Conservation (phyloP, 1,139 yeast species). For the Yamadazyma aaseri region DNA sequence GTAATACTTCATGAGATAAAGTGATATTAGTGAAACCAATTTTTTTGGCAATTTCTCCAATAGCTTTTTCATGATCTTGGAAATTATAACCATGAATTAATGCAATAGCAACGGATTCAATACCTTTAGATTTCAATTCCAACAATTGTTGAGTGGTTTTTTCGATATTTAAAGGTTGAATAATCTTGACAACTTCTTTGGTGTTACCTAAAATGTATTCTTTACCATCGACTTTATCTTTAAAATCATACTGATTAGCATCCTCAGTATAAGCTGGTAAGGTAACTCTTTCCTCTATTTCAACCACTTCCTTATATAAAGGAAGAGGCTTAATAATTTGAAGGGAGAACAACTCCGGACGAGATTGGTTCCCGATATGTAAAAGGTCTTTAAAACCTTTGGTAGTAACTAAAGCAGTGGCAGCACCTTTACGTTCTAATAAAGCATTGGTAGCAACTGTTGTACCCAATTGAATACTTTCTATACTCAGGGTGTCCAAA, state of each 20-base stretch:
- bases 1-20: conserved; percentile 64
- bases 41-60: conserved; percentile 56
- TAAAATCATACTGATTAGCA: conserved; percentile 32
- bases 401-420: conserved; percentile 61
- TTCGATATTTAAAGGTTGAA: conserved; percentile 46
- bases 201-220: conserved; percentile 48
- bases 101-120: conserved; percentile 66
- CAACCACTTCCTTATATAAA: conserved; percentile 63
- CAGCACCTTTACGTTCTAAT: conserved; percentile 63
- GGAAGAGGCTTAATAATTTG: conserved; percentile 55
- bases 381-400: conserved; percentile 64
- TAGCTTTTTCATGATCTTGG: conserved; percentile 59
- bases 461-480: conserved; percentile 71
- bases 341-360: conserved; percentile 68
- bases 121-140: conserved; percentile 51
- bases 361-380: conserved; percentile 68
- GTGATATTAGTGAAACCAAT: conserved; percentile 60
- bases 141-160: conserved; percentile 24
- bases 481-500: conserved; percentile 28
- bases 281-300: conserved; percentile 71
- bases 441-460: conserved; percentile 80
- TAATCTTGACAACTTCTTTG: conserved; percentile 60
- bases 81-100: conserved; percentile 69
- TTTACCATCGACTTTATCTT: conserved; percentile 15
- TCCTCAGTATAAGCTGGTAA: conserved; percentile 65